Evolutionary conservation across 2,329 filamentous ascomycete genomes (phyloP).

Genomic region (Podosphaera xanthii): DNA sequence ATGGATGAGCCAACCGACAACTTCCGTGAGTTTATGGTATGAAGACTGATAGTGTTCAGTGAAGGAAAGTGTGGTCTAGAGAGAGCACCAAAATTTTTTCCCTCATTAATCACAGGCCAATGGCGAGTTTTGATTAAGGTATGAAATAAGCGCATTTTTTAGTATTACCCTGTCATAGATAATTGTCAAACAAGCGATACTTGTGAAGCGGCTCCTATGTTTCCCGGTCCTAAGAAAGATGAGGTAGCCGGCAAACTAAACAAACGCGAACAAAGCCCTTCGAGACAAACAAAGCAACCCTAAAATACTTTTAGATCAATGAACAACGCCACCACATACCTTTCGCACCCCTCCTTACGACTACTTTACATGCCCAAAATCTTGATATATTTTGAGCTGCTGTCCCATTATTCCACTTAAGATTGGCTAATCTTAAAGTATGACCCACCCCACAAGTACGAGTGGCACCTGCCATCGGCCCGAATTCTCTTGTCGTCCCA

Average conservation of each 20-base stretch:
- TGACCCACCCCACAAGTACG: no score
- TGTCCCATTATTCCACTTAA: no score
- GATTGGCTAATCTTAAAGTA: no score
- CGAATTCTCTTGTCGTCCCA: no score
- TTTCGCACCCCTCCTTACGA: background rate
- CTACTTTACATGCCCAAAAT: no score
- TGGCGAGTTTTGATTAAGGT: background rate
- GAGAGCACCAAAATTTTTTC: background rate
- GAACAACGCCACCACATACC: background rate
- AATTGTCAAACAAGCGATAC: background rate
- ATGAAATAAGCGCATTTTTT: background rate
- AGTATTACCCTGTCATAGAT: background rate
- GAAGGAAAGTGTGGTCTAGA: background rate
- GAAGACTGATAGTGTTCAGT: background rate
- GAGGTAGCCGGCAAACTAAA: background rate
- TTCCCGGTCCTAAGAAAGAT: background rate
- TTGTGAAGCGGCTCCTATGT: background rate
- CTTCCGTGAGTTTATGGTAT: background rate
- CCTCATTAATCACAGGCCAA: background rate
- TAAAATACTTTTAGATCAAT: background rate
- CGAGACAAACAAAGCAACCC: background rate
- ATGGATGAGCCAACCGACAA: background rate
- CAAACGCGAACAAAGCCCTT: background rate
- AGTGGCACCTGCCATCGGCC: no score
- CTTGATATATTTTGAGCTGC: no score